Conservation (phyloP, 2,329 filamentous ascomycete genomes). For the Cordyceps tenuipes region DNA sequence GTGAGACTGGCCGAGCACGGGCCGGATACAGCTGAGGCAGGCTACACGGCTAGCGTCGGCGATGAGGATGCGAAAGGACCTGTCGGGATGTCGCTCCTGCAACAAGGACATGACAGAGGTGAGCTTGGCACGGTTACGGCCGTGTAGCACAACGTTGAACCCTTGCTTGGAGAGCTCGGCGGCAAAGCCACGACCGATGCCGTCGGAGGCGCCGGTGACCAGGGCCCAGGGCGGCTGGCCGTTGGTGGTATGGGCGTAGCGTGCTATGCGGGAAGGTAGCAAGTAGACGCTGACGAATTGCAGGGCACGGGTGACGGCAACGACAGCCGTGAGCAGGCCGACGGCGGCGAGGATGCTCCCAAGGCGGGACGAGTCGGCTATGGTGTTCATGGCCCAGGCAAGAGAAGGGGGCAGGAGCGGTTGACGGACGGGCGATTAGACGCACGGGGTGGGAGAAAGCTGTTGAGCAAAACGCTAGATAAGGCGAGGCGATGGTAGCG, state of each 20-base stretch:
- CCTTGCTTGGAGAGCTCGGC: conserved; percentile 24
- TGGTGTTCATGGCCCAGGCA: background rate
- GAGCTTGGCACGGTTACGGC: conserved; percentile 23
- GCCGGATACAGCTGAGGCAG: conserved; percentile 11
- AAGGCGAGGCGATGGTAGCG: background rate
- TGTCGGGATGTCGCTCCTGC: conserved; percentile 15
- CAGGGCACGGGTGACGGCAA: conserved; percentile 5
- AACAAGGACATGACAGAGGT: conserved; percentile 19
- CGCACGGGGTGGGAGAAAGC: background rate
- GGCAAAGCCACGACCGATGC: conserved; percentile 26
- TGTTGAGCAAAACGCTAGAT: background rate
- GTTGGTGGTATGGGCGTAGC: conserved; percentile 11
- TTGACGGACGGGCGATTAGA: background rate
- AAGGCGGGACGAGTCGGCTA: background rate
- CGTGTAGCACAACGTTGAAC: conserved; percentile 28
- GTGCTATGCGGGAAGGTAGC: conserved; percentile 15
- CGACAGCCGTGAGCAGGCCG: conserved; percentile 16
- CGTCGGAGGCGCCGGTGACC: conserved; percentile 27
- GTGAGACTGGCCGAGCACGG: background rate
- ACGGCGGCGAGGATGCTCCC: conserved; percentile 10
- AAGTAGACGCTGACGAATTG: conserved; percentile 15
- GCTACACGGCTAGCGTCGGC: conserved; percentile 19
- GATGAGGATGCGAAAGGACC: conserved; percentile 22
- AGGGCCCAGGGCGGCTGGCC: conserved; percentile 21
- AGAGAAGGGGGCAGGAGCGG: background rate